Evolutionary conservation across 768 basidiomycete genomes (phyloP), one percentile per base, ranked within the genome.

Genomic region (Boletus tomentosulus): DNA sequence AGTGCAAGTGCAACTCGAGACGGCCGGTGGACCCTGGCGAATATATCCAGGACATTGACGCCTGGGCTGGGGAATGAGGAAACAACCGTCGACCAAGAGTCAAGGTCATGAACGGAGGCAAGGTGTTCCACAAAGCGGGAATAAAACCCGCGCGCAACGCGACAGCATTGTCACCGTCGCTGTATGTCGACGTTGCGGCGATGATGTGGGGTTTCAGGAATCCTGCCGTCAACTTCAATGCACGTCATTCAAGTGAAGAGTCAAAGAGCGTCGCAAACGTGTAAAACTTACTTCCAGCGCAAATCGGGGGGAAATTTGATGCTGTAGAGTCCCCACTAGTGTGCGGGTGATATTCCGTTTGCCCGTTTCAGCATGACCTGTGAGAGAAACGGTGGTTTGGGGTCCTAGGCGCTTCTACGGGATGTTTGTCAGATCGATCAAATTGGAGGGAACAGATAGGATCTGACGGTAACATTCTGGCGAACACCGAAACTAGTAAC

Each of bases 241-340:
- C 50, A 62, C 57, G 54, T 58, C 55, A 60, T 53, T 37, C 46
- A 33, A 56, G 51, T 35, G 46, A 57, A 39, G 43, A 39, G 28
- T 10, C 6, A 31, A 56, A 57, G 38, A 49, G 57, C 50, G 50
- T 61, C 53, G 33, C 35, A 33, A 62, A 54, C 54, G 63, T 57
- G 58, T 48, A 56, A 48, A 55, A 44, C 53, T 57, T 65, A 78
- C 83, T 68, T 77, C 72, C n/a, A 77, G 71, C 42, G 68, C 66
- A 53, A 83, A 62, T 47, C 81, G 79, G 13, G 89, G 87, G 28
- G 88, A 89, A 63, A 82, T 83, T 61, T 90, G 87, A 67, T 92
- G 86, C 53, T 79, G 81, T 46, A 94, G 68, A 2, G 89, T 89
- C 35, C 87, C 89, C 25, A 82, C 64, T 37, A 93, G 65, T 53